Evolutionary conservation across 2,329 filamentous ascomycete species (phyloP), one percentile per base, ranked within the genome.

Genomic region (Fusarium solani-melongenae): DNA sequence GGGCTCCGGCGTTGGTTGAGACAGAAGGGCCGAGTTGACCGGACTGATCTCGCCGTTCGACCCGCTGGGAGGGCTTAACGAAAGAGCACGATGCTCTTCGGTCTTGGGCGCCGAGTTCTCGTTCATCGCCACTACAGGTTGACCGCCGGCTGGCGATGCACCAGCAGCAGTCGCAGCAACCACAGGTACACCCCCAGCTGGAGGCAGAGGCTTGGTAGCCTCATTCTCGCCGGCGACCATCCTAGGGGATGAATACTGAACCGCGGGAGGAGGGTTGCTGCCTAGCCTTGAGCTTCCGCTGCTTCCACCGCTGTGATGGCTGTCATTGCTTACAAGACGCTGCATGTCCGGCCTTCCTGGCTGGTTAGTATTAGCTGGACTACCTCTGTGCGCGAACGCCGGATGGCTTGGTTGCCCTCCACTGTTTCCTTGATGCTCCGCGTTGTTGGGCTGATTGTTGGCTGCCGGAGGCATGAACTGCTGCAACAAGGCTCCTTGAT

Each of bases 11-110:
- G 29, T 74, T 67, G 15, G 57, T 33, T 63, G 64, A 1, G 74
- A 74, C 36, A 65, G 63, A 11, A 34, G 41, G 24, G 51, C 57
- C 12, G 73, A 67, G 34, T 38, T 60, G 38, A 62, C 51, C 22
- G 71, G 69, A n/a, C 71, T 74, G 38, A 70, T 22, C 56, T 70
- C 64, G 5, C 65, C 65, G 10, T 67, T 58, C 10, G 38, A 34
- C 7, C 55, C 68, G n/a, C 60, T 59, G 11, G 72, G 67, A 22
- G 73, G 76, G 44, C 68, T 77, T 11, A 75, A 64, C 6, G 74
- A 73, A 24, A 76, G 67, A 14, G 62, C 64, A 3, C 67, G 65
- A 4, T 69, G 67, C 10, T 67, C 69, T 11, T 72, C 69, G 31
- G 22, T 36, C 36, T 53, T 62, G 2, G 58, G 36, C 2, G 36